A percentile compares a stretch with the other conserved stretches of the same genome.
Evolutionary conservation across 1,284 basidiomycete genomes (phyloP).

Genomic region (Rhodotorula sp.): DNA sequence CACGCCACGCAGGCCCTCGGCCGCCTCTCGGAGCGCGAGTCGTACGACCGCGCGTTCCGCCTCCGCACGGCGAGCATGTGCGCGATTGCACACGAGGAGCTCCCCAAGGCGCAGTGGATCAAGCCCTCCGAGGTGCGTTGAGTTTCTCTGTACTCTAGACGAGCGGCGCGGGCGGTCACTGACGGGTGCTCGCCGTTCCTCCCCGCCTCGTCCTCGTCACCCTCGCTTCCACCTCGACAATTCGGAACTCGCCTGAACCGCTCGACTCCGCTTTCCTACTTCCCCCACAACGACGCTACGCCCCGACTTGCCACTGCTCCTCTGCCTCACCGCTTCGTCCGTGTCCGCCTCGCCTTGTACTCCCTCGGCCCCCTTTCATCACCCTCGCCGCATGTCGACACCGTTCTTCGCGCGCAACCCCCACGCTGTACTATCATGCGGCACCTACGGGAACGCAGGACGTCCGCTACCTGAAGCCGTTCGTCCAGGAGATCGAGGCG

Average conservation of each 20-base stretch:
- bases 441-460: constrained; percentile 64
- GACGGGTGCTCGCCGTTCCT: not conserved
- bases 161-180: not conserved
- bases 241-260: too few species aligned
- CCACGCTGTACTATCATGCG: not conserved
- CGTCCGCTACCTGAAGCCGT: constrained; percentile 81
- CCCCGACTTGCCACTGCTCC: not conserved
- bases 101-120: constrained; percentile 85
- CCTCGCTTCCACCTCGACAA: too few species aligned
- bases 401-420: too few species aligned
- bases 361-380: too few species aligned
- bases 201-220: not conserved
- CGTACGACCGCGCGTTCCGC: constrained; percentile 90
- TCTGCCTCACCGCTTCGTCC: not conserved
- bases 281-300: too few species aligned
- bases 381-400: too few species aligned
- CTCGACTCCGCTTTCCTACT: too few species aligned
- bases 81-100: constrained; percentile 73
- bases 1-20: constrained; percentile 67
- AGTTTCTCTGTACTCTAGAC: not conserved
- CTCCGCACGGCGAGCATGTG: constrained; percentile 77
- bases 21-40: constrained; percentile 76
- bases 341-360: too few species aligned
- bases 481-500: constrained; percentile 71
- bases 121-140: constrained; percentile 71